phyloP scores from a whole-genome alignment of 129 eudicot genomes.

The Flaveria brownii region DNA sequence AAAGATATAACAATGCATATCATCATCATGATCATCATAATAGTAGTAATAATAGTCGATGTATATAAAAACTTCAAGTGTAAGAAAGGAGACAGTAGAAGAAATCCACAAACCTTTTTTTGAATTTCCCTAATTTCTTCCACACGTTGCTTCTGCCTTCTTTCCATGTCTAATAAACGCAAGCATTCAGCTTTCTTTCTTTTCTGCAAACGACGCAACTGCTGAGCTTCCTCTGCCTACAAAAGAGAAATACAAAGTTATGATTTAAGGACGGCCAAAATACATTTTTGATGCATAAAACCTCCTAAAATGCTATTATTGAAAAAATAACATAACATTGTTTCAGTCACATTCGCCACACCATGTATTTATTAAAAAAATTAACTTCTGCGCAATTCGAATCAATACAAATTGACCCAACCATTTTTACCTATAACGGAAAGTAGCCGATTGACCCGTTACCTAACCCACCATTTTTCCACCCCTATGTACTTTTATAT shows the following conservation, averaged over 20 bases:
- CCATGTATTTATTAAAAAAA: neutral
- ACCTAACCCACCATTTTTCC: slow-evolving; percentile 10
- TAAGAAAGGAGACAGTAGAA: slow-evolving; percentile 6
- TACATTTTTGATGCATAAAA: neutral
- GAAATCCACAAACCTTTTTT: slow-evolving; percentile 59
- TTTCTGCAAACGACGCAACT: slow-evolving; percentile 64
- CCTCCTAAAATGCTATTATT: neutral
- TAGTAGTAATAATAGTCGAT: neutral
- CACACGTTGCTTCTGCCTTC: slow-evolving; percentile 85
- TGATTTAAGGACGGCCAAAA: neutral
- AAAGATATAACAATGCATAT: neutral
- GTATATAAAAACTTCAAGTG: neutral
- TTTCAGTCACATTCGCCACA: neutral
- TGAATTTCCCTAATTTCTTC: slow-evolving; percentile 81
- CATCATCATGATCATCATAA: neutral
- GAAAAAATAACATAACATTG: neutral
- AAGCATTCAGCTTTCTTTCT: slow-evolving; percentile 66
- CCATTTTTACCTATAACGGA: neutral
- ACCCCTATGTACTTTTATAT: neutral
- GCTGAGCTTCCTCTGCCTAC: slow-evolving; percentile 89
- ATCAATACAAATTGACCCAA: too few relatives aligned
- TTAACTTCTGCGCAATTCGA: neutral
- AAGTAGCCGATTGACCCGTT: neutral
- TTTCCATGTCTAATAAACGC: slow-evolving; percentile 79
- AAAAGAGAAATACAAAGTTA: slow-evolving; percentile 7